Conservation (phyloP, 257 asterid genomes). For the Coffea eugenioides region DNA sequence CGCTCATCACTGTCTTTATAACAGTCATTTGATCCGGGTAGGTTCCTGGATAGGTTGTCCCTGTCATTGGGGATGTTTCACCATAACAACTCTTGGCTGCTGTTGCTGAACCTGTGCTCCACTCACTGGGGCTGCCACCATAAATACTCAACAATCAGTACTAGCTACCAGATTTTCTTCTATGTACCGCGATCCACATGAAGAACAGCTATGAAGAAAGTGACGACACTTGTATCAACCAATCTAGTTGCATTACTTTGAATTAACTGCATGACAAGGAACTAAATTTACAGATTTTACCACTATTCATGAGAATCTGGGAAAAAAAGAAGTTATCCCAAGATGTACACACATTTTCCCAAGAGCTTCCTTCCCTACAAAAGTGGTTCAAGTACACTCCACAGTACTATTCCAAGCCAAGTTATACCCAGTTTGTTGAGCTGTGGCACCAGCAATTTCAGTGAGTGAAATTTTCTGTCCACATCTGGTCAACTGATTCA, state of each 20-base stretch:
- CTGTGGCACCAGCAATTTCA: too few relatives aligned
- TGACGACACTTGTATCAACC: neutral
- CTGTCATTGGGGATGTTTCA: constrained; percentile 58
- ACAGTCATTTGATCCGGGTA: constrained; percentile 68
- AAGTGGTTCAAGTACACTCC: too few relatives aligned
- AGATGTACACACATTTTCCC: neutral
- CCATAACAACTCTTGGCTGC: constrained; percentile 81
- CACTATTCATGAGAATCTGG: neutral
- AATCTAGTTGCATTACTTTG: neutral
- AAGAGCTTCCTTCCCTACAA: neutral
- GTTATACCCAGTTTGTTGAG: too few relatives aligned
- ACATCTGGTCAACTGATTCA: too few relatives aligned
- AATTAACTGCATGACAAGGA: neutral
- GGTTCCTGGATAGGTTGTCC: constrained; percentile 44
- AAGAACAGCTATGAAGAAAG: constrained; percentile 4
- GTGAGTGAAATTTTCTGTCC: too few relatives aligned
- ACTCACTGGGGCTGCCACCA: constrained; percentile 71
- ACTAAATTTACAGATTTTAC: neutral
- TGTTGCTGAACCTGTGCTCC: constrained; percentile 59
- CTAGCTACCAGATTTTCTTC: neutral
- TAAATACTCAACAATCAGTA: neutral
- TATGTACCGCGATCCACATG: neutral
- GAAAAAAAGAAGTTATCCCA: neutral
- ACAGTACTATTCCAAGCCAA: too few relatives aligned
- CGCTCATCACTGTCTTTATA: constrained; percentile 44